A percentile compares a stretch with the other conserved stretches of the same genome.
These are phyloP conservation scores for Botrytis squamosa DNA, from an alignment of 2,329 filamentous ascomycete genomes.

Conservation along the genomic window DNA sequence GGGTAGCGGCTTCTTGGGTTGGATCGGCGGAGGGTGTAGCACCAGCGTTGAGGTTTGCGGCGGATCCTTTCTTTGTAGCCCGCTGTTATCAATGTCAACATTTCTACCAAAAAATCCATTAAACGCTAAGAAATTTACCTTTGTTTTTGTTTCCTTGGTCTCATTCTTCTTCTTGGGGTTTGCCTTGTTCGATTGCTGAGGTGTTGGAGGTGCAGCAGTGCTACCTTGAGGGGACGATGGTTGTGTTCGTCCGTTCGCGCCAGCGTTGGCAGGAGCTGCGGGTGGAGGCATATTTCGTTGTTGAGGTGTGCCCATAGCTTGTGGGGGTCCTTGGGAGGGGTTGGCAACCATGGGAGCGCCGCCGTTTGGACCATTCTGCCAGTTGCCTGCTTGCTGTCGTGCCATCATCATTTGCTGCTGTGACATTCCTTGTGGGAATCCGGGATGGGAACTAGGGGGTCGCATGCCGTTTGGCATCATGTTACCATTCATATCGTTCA, in stretches of 20 bases:
- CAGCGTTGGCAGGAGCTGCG: constrained; percentile 54
- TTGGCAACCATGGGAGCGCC: constrained; percentile 48
- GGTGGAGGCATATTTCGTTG: constrained; percentile 69
- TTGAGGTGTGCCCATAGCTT: constrained; percentile 61
- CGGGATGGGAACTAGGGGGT: constrained; percentile 67
- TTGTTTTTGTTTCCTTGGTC: constrained; percentile 73
- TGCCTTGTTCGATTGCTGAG: constrained; percentile 69
- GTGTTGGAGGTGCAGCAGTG: constrained; percentile 71
- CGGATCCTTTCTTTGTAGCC: constrained; percentile 59
- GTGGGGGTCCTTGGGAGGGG: constrained; percentile 41
- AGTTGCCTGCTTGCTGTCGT: constrained; percentile 39
- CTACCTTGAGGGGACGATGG: constrained; percentile 63
- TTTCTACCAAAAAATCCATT: constrained; percentile 40
- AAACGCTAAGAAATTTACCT: constrained; percentile 54
- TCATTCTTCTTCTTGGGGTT: constrained; percentile 82
- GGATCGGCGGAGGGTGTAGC: constrained; percentile 59
- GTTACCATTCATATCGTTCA: constrained; percentile 50
- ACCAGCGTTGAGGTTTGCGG: constrained; percentile 52
- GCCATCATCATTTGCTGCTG: constrained; percentile 56
- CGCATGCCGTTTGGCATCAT: constrained; percentile 67
- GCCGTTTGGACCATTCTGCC: constrained; percentile 40
- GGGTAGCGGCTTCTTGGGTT: constrained; percentile 55
- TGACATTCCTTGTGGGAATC: constrained; percentile 55
- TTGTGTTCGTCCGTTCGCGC: constrained; percentile 55
- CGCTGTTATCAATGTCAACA: constrained; percentile 40